Conservation (phyloP, 345 rosid genomes). For the Fremontodendron californicum region DNA sequence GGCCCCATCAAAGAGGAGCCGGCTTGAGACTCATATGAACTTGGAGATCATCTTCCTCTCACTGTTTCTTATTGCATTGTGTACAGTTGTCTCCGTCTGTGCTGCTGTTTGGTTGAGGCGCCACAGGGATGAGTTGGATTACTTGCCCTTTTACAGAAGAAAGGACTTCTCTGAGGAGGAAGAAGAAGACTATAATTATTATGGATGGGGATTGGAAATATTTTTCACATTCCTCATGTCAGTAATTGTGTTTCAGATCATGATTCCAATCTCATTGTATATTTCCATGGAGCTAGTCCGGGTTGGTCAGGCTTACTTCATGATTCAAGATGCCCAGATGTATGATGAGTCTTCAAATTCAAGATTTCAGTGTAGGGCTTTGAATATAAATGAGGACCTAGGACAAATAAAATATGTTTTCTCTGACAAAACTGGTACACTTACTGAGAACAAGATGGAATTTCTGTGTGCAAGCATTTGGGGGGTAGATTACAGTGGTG, state of each 20-base stretch:
- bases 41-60: slow-evolving; percentile 78
- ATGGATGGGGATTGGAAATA: slow-evolving; percentile 94
- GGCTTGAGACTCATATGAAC: slow-evolving; percentile 88
- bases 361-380: slow-evolving; percentile 89
- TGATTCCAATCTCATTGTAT: slow-evolving; percentile 99
- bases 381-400: slow-evolving; percentile 95
- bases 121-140: slow-evolving; percentile 54
- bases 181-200: slow-evolving; percentile 55
- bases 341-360: slow-evolving; percentile 77
- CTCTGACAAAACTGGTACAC: slow-evolving; percentile 99
- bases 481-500: slow-evolving; percentile 76
- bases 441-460: slow-evolving; percentile 99
- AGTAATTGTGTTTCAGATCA: slow-evolving; percentile 93
- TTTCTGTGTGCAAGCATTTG: slow-evolving; percentile 91
- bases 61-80: slow-evolving; percentile 62
- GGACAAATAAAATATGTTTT: slow-evolving; percentile 96
- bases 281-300: slow-evolving; percentile 99
- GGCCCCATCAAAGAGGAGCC: slow-evolving; percentile 91
- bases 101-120: slow-evolving; percentile 89
- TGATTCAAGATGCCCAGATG: slow-evolving; percentile 75
- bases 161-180: slow-evolving; percentile 37
- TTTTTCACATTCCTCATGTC: slow-evolving; percentile 91
- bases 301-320: slow-evolving; percentile 96
- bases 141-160: slow-evolving; percentile 66
- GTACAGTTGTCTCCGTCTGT: slow-evolving; percentile 55